phyloP scores from a whole-genome alignment of 306 rosid species.

The Inga laurina region DNA sequence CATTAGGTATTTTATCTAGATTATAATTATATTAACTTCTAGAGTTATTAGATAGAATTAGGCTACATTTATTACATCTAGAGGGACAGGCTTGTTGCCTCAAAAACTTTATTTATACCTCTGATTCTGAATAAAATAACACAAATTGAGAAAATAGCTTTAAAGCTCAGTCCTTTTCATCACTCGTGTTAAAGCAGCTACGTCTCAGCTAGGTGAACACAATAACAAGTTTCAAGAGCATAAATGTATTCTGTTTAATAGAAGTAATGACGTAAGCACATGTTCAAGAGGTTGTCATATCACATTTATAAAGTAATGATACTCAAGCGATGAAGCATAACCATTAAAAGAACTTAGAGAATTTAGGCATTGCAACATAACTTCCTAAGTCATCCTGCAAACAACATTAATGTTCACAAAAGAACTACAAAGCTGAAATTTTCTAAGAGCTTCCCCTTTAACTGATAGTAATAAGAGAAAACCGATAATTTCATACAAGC shows the following conservation, averaged over 20 bases:
- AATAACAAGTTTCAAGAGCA: slow-evolving; percentile 3
- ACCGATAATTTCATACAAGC: not conserved
- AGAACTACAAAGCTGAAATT: not conserved
- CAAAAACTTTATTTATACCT: not conserved
- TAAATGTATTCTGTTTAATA: not conserved
- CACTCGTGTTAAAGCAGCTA: not conserved
- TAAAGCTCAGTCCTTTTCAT: not conserved
- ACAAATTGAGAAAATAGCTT: not conserved
- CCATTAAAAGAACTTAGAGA: not conserved
- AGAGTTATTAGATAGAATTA: not conserved
- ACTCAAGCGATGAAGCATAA: slow-evolving; percentile 3
- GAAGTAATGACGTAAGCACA: not conserved
- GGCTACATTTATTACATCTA: too few species aligned
- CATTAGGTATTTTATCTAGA: too few species aligned
- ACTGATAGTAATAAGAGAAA: not conserved
- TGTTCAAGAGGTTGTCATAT: not conserved
- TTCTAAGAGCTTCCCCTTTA: not conserved
- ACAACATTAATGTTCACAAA: not conserved
- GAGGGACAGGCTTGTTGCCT: not conserved
- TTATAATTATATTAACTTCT: too few species aligned
- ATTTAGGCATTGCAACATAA: not conserved
- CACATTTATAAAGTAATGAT: not conserved
- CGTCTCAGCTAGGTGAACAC: not conserved
- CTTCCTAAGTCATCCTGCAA: not conserved
- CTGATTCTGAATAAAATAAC: not conserved